Base-by-base conservation (phyloP, 2,329 filamentous ascomycete species). In the Apiospora saccharicola region DNA sequence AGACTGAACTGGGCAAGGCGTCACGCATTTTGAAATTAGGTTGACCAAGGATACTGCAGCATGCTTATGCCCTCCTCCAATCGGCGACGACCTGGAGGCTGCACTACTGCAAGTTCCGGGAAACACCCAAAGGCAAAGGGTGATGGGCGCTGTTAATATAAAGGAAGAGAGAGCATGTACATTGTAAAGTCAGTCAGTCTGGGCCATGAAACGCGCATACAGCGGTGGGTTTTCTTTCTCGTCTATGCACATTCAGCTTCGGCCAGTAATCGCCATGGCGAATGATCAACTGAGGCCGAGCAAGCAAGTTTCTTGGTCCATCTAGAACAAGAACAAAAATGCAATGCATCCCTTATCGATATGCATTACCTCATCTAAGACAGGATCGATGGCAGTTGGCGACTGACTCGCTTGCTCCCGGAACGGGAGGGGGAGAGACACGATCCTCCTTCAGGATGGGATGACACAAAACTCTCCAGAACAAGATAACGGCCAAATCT, bases 21-120 rank as follows among this genome's bases (percentile, higher is more conserved):
- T 61, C 53, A 64, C 19, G 57, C 57, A 64, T 41, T 64, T 64
- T 64, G n/a, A 64, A 41, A 64, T 64, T 37, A 64, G 57, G 57
- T 64, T 64, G 57, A 41, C 19, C 57, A 64, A n/a, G 57, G 30
- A 57, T 34, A 19, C n/a, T 14, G 13, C 51, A 13, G 51, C 24
- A 61, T 34, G 6, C 53, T 61, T 26, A 61, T 26, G n/a, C 51
- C 53, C 57, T 41, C 34, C 30, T 61, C 57, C 57, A 64, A 41
- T 64, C 34, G 34, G 57, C 34, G 41, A n/a, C 57, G 41, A 4
- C 34, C 57, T 64, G 22, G 19, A 64, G 34, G 57, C 57, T 64
- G 57, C 57, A 22, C 34, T 64, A 64, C 57, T 64, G 57, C 57
- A 41, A 64, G 19, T 64, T 64, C 57, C 57, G 57, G 57, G 57